Base-by-base conservation (phyloP, 495 filamentous ascomycete species). In the Trichocladium antarcticum region DNA sequence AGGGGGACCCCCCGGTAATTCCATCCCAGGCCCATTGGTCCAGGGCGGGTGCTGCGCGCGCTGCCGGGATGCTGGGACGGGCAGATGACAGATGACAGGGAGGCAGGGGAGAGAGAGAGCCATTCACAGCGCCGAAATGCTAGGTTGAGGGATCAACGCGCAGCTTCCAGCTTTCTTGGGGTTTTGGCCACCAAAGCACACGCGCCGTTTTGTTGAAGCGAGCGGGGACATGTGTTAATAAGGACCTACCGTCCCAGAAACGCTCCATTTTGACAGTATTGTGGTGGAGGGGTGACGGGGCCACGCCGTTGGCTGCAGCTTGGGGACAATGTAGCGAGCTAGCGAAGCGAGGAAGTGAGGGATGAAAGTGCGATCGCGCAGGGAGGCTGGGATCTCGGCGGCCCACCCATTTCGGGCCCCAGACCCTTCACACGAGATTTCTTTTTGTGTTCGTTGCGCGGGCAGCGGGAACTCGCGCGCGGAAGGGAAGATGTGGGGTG, bases 401-500 rank as follows among this genome's bases (percentile, higher is more conserved):
- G 35, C 19, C 43, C 31, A 36, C 20, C 22, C 17, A 15, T 5
- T 41, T 8, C 19, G 16, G 17, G 16, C 37, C 46, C 46, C 46
- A 27, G 24, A 8, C 37, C 17, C 37, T 4, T 39, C 14, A 6
- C 6, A 37, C 19, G 20, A 50, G 46, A 41, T 49, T 29, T 16
- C 27, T 27, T 15, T 40, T 29, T 38, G 28, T 19, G 41, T 47
- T 50, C 49, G 9, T 32, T 32, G 31, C 47, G n/a, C n/a, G n/a
- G n/a, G n/a, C n/a, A n/a, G n/a, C n/a, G 36, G 48, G 50, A 52
- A 56, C 52, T 47, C 45, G 52, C 54, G 55, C 49, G 47, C 46
- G 53, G 51, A 42, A 54, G 43, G 38, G 40, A 52, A 45, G 37
- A 41, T 51, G 59, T 64, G 61, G 59, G 55, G 37, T 51, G 59